phyloP scores from a whole-genome alignment of 768 basidiomycete species.

The Tubosaeta sp. region DNA sequence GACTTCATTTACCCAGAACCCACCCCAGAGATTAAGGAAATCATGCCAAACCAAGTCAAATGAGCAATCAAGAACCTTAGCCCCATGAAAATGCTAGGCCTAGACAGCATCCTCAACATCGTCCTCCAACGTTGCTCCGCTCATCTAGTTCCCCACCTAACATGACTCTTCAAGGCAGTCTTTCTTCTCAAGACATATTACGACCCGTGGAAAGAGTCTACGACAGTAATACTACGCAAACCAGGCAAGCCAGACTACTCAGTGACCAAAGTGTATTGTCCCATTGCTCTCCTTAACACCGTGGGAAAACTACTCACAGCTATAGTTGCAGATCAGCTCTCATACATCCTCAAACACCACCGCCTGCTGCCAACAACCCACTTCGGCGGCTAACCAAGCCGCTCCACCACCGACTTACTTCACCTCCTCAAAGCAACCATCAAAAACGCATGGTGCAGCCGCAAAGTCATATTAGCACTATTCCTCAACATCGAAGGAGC shows the following conservation, averaged over 20 bases:
- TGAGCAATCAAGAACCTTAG: neutral
- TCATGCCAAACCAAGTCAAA: neutral
- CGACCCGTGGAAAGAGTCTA: conserved; percentile 22
- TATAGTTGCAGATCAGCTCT: neutral
- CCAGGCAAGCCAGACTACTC: conserved; percentile 35
- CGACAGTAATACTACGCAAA: conserved; percentile 32
- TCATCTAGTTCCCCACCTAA: conserved; percentile 3
- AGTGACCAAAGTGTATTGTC: conserved; percentile 31
- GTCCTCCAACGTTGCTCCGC: conserved; percentile 16
- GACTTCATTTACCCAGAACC: neutral
- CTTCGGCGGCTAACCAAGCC: neutral
- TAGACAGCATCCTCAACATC: conserved; percentile 27
- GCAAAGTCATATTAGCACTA: neutral
- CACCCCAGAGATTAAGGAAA: neutral
- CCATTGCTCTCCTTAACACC: conserved; percentile 22
- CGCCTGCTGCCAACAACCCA: neutral
- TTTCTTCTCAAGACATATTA: conserved; percentile 9
- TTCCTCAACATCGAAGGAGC: conserved; percentile 7
- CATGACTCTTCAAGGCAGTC: neutral
- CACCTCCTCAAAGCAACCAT: neutral
- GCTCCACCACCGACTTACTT: neutral
- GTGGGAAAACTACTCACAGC: neutral
- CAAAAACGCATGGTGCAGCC: neutral
- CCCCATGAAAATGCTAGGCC: conserved; percentile 8
- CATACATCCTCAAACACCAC: neutral